phyloP scores from a whole-genome alignment of 2,329 filamentous ascomycete species.

The Fragosphaeria purpurea region DNA sequence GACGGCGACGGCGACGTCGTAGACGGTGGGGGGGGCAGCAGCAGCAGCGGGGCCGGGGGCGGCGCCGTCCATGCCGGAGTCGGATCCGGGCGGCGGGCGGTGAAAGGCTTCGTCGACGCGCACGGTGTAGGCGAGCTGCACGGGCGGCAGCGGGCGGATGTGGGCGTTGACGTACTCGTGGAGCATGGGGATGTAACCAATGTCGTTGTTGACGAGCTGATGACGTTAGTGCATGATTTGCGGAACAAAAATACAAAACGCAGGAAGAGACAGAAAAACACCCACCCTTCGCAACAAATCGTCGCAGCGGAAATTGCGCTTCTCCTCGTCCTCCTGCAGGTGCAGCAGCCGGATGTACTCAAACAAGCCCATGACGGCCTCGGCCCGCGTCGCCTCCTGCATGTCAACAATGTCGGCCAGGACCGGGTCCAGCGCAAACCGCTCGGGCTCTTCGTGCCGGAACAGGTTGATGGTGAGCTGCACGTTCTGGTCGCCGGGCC shows the following conservation, averaged over 20 bases:
- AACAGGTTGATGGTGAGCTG: conserved; percentile 84
- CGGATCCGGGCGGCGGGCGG: conserved; percentile 24
- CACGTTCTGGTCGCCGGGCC: conserved; percentile 82
- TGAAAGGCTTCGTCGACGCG: conserved; percentile 81
- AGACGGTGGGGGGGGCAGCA: conserved; percentile 65
- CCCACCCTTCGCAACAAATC: conserved; percentile 66
- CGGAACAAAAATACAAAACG: neutral
- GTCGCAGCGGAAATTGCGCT: conserved; percentile 85
- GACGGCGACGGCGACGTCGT: conserved; percentile 77
- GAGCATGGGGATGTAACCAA: conserved; percentile 77
- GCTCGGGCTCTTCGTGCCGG: conserved; percentile 76
- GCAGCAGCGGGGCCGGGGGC: conserved; percentile 84
- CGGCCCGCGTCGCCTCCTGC: conserved; percentile 74
- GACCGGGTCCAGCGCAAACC: conserved; percentile 68
- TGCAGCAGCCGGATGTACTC: conserved; percentile 83
- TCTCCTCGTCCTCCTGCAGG: conserved; percentile 90
- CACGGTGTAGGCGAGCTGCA: conserved; percentile 84
- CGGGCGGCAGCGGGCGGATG: conserved; percentile 67
- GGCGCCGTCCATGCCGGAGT: conserved; percentile 33
- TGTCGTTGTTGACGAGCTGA: conserved; percentile 64
- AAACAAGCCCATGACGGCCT: conserved; percentile 86
- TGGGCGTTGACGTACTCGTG: conserved; percentile 71
- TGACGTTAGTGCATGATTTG: too few species aligned
- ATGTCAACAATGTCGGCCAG: conserved; percentile 80
- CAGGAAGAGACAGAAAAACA: conserved; percentile 4